Base-by-base conservation (phyloP, 2,329 filamentous ascomycete genomes). In the Diplodia mutila region DNA sequence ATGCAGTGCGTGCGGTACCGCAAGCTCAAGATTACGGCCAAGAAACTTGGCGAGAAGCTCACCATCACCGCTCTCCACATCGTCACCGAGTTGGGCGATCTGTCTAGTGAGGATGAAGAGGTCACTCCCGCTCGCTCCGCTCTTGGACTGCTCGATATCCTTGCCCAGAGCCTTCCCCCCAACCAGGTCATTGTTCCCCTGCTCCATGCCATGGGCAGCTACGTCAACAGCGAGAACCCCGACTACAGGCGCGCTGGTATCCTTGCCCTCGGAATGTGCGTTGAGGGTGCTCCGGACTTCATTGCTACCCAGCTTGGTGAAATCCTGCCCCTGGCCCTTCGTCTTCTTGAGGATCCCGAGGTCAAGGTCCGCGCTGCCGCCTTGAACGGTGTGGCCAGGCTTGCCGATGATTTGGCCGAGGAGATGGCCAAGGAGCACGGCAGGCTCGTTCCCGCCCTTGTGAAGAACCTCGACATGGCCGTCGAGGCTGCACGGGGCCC, bases 201-300 rank as follows among this genome's bases (percentile, higher is more conserved):
- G 1, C 88, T 99, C 37, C 91, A 97, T 73, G 89, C 92, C 65
- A 90, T 98, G 72, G 90, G 92, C 46, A 87, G 87, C 72, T 97
- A 95, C 76, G 92, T 94, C 72, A 86, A 86, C 73, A 90, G 88
- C 76, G 81, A 85, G 69, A 87, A 96, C 75, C 86, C 93, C 42
- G 89, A 92, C 73, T 91, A 91, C 82, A 90, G 94, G 69, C 91
- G 94, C 80, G 94, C 94, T 66, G 94, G 92, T 80, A 95, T 98
- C 76, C 86, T 98, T 70, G 91, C 94, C 59, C 87, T 99, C 5
- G 94, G 94, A 69, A 96, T 94, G 84, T 94, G 92, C 73, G 94
- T 97, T 65, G 95, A 98, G 84, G 95, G 95, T 73, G 94, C 95
- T 34, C 95, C 95, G 18, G 95, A 99, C 79, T 99, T 98, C 81